Conservation (phyloP, 257 asterid species). For the Nicotiana otophora region DNA sequence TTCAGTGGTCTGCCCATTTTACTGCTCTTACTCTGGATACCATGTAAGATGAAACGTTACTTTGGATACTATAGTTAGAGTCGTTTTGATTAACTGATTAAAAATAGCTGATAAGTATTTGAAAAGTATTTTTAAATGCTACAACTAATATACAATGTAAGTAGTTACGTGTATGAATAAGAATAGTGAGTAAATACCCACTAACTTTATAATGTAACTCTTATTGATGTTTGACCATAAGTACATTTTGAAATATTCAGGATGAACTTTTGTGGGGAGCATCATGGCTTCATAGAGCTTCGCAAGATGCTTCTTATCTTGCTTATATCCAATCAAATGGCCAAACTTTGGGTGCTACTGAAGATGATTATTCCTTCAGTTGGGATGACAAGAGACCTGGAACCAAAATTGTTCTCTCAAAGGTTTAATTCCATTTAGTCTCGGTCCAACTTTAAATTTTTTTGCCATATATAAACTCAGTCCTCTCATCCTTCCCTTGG, state of each 20-base stretch:
- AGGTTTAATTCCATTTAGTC: conserved; percentile 24
- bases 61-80: background rate
- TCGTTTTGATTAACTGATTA: no score
- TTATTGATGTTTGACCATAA: background rate
- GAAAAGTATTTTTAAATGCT: no score
- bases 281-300: conserved; percentile 81
- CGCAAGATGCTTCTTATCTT: conserved; percentile 43
- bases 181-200: no score
- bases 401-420: conserved; percentile 65
- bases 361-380: conserved; percentile 66
- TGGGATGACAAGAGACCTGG: conserved; percentile 94
- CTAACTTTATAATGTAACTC: background rate
- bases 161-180: no score
- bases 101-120: no score
- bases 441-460: background rate
- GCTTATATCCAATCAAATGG: conserved; percentile 66
- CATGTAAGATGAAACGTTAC: conserved; percentile 34
- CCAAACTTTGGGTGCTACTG: conserved; percentile 64
- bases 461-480: background rate
- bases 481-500: background rate
- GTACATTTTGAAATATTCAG: conserved; percentile 18
- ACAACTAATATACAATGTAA: no score
- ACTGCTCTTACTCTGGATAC: conserved; percentile 84
- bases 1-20: conserved; percentile 74
- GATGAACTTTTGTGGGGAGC: conserved; percentile 95